These are phyloP conservation scores for Flaveria robusta DNA, from an alignment of 129 eudicot species.

Conservation along the genomic window DNA sequence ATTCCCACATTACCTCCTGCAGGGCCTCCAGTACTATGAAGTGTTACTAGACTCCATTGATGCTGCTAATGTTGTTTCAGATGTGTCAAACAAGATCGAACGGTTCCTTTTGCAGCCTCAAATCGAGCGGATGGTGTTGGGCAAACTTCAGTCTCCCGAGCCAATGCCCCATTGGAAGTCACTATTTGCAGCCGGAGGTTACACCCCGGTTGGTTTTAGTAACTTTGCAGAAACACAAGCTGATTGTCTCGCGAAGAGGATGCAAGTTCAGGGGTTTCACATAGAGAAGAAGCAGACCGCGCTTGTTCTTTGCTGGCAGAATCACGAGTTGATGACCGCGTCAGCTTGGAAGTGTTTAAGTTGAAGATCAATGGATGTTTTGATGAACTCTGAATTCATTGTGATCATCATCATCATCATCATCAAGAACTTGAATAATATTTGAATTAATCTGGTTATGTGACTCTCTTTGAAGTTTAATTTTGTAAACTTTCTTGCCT, in stretches of 20 bases:
- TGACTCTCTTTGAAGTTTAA: conserved; percentile 38
- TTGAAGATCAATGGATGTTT: conserved; percentile 41
- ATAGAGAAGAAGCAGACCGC: conserved; percentile 57
- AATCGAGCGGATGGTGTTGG: conserved; percentile 50
- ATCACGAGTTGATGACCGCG: conserved; percentile 51
- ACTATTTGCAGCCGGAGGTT: conserved; percentile 51
- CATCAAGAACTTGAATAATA: conserved; percentile 33
- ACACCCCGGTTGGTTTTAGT: conserved; percentile 45
- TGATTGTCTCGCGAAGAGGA: conserved; percentile 49
- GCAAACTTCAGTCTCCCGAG: conserved; percentile 48
- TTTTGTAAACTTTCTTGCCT: conserved; percentile 49
- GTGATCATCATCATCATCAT: conserved; percentile 18
- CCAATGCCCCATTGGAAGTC: conserved; percentile 60
- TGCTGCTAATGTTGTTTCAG: conserved; percentile 46
- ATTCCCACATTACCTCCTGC: conserved; percentile 50
- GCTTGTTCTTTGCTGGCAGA: conserved; percentile 66
- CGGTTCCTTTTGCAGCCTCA: conserved; percentile 56
- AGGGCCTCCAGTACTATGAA: conserved; percentile 59
- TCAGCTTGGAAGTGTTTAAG: conserved; percentile 71
- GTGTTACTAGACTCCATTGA: conserved; percentile 52
- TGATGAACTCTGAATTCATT: conserved; percentile 35
- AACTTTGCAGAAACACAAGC: conserved; percentile 66
- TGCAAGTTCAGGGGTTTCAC: conserved; percentile 58
- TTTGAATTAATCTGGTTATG: conserved; percentile 41
- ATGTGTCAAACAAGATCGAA: conserved; percentile 52